Conservation (phyloP, 2,329 filamentous ascomycete species). For the Zarea fungicola region DNA sequence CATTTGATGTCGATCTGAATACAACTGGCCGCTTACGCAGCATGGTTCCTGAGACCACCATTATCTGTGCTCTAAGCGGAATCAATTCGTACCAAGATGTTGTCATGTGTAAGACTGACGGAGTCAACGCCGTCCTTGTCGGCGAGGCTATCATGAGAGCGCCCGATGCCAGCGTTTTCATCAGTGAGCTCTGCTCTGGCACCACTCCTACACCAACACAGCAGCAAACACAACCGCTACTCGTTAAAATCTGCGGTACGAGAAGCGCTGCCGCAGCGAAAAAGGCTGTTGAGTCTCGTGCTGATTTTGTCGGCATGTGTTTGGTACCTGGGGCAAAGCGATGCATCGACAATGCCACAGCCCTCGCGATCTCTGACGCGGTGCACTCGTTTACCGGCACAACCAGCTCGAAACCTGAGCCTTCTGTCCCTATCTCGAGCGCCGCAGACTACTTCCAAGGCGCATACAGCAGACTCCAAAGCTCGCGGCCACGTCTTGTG, state of each 20-base stretch:
- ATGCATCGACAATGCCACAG: slow-evolving; percentile 72
- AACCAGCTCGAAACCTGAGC: slow-evolving; percentile 27
- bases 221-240: slow-evolving; percentile 41
- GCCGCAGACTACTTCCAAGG: slow-evolving; percentile 68
- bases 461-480: slow-evolving; percentile 42
- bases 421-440: slow-evolving; percentile 22
- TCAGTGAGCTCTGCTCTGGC: slow-evolving; percentile 72
- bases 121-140: slow-evolving; percentile 88
- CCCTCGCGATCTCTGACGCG: slow-evolving; percentile 71
- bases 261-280: slow-evolving; percentile 74
- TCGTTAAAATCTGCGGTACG: slow-evolving; percentile 96
- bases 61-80: slow-evolving; percentile 90
- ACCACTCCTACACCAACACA: slow-evolving; percentile 30
- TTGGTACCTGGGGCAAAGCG: slow-evolving; percentile 77
- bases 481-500: slow-evolving; percentile 68
- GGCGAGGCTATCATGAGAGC: slow-evolving; percentile 96
- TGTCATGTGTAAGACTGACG: slow-evolving; percentile 77
- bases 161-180: slow-evolving; percentile 74
- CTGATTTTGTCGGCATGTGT: slow-evolving; percentile 91
- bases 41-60: slow-evolving; percentile 77
- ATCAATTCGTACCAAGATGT: slow-evolving; percentile 89
- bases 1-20: slow-evolving; percentile 91
- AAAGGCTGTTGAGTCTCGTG: slow-evolving; percentile 77
- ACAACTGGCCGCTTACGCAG: slow-evolving; percentile 85
- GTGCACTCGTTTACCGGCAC: slow-evolving; percentile 63